phyloP scores from a whole-genome alignment of 208 protist genomes.

The Trichomonas gallinae region DNA sequence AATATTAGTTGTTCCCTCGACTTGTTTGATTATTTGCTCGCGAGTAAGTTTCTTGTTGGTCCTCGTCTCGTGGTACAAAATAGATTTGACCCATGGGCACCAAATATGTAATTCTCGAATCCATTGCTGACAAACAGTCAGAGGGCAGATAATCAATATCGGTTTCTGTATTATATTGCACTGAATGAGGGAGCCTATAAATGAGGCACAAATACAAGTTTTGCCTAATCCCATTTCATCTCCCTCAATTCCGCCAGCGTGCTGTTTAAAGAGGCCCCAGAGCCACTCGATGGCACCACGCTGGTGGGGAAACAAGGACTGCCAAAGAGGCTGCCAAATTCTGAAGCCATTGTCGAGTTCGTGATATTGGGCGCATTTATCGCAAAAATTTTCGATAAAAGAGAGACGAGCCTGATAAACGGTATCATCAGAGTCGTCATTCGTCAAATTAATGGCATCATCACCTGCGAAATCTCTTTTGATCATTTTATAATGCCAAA shows the following conservation, averaged over 20 bases:
- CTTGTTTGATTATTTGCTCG: neutral
- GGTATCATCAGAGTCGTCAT: neutral
- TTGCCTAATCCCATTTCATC: slow-evolving; percentile 65
- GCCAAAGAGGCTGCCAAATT: slow-evolving; percentile 44
- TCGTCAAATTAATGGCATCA: neutral
- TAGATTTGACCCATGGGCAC: slow-evolving; percentile 57
- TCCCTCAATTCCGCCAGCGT: slow-evolving; percentile 54
- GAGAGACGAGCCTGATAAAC: neutral
- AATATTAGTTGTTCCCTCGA: neutral
- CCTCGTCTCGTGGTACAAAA: slow-evolving; percentile 60
- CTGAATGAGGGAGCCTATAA: slow-evolving; percentile 63
- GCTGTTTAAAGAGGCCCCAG: slow-evolving; percentile 69
- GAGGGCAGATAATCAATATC: slow-evolving; percentile 57
- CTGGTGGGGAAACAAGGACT: slow-evolving; percentile 46
- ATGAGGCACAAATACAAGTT: slow-evolving; percentile 67
- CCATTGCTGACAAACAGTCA: slow-evolving; percentile 48
- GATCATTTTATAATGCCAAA: slow-evolving; percentile 9
- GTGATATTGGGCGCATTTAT: neutral
- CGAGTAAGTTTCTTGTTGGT: neutral
- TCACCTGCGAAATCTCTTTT: neutral
- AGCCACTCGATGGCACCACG: slow-evolving; percentile 75
- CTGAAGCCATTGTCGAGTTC: neutral
- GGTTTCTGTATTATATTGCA: slow-evolving; percentile 51
- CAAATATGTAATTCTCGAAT: slow-evolving; percentile 69
- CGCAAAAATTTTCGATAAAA: neutral